Conservation (phyloP, 75 land plant genomes). For the Adiantum capillusveneris region DNA sequence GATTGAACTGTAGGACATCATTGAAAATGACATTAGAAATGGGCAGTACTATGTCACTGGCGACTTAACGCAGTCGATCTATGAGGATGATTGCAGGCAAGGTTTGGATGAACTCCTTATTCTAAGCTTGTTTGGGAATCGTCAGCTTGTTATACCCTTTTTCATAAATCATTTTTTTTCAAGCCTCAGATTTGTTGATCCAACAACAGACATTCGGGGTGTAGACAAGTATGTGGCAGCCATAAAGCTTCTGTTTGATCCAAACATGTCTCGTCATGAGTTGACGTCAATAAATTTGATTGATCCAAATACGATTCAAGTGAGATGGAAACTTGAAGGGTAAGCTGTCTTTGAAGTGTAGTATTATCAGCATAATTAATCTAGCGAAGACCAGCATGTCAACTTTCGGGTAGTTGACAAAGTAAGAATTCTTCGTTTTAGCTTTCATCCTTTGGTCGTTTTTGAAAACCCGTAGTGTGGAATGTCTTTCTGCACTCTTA, state of each 20-base stretch:
- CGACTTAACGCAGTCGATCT: constrained; percentile 25
- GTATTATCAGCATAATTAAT: not conserved
- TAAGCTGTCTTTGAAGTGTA: constrained; percentile 5
- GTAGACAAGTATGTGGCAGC: constrained; percentile 34
- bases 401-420: too few species aligned
- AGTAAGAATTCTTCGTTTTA: too few species aligned
- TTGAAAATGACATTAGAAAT: constrained; percentile 29
- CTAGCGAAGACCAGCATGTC: not conserved
- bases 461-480: not conserved
- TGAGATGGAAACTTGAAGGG: constrained; percentile 40
- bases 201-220: constrained; percentile 34
- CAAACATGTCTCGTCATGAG: constrained; percentile 28
- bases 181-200: constrained; percentile 25
- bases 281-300: constrained; percentile 21
- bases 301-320: constrained; percentile 32
- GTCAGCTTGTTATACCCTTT: not conserved
- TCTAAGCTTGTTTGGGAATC: not conserved
- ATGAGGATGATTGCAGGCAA: constrained; percentile 36
- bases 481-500: too few species aligned
- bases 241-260: constrained; percentile 32
- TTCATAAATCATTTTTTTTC: too few species aligned
- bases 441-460: not conserved
- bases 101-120: not conserved
- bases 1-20: constrained; percentile 29
- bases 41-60: constrained; percentile 44